Conservation (phyloP, 2,329 filamentous ascomycete genomes). For the Phaeosphaeriaceae sp. region DNA sequence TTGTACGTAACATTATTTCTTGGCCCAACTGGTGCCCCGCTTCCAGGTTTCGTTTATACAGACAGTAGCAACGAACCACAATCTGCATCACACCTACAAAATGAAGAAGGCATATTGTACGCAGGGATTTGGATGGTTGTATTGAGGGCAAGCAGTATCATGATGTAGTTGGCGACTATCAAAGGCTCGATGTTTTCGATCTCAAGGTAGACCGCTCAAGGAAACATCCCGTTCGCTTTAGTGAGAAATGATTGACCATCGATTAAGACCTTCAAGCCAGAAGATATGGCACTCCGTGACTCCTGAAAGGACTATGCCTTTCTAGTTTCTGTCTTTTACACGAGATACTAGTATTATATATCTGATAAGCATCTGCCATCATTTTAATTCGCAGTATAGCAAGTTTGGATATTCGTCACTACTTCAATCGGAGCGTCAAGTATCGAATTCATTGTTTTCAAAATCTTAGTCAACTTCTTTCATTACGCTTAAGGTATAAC, state of each 20-base stretch:
- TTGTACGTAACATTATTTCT: slow-evolving; percentile 58
- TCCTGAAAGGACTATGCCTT: no score
- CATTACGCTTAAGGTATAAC: slow-evolving; percentile 16
- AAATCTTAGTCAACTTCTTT: no score
- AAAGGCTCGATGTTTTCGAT: slow-evolving; percentile 61
- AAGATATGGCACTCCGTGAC: no score
- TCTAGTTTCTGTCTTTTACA: no score
- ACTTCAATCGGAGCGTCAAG: no score
- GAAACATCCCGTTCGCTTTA: slow-evolving; percentile 14
- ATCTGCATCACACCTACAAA: slow-evolving; percentile 50
- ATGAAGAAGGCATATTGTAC: slow-evolving; percentile 59
- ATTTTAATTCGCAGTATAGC: no score
- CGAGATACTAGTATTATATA: no score
- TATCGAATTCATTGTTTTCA: no score
- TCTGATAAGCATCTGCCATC: no score
- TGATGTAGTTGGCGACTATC: slow-evolving; percentile 63
- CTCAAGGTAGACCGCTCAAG: slow-evolving; percentile 54
- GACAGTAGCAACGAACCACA: slow-evolving; percentile 20
- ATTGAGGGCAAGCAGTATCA: slow-evolving; percentile 65
- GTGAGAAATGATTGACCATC: neutral
- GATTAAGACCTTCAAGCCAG: neutral
- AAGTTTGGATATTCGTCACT: no score
- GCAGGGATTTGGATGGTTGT: slow-evolving; percentile 57
- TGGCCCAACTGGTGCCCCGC: slow-evolving; percentile 56
- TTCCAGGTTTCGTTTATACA: slow-evolving; percentile 49